These are phyloP conservation scores for Fomitopsis betulina DNA, from an alignment of 1,284 basidiomycete species.

Conservation along the genomic window DNA sequence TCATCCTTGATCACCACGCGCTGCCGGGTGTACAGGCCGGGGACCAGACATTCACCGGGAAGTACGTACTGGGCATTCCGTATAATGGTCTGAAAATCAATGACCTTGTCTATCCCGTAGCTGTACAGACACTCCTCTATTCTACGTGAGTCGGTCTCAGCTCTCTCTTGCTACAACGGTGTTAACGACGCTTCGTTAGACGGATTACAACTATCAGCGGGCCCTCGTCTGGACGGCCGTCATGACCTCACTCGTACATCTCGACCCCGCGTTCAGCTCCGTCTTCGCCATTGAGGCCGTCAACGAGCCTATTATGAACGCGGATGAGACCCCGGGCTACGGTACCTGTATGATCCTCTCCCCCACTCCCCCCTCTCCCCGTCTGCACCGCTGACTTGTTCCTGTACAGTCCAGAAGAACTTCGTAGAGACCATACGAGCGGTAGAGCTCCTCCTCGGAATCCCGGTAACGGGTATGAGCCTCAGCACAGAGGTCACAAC, in stretches of 20 bases:
- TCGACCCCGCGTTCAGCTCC: constrained; percentile 59
- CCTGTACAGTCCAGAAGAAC: constrained; percentile 54
- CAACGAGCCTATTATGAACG: constrained; percentile 74
- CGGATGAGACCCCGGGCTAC: constrained; percentile 56
- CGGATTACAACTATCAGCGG: constrained; percentile 64
- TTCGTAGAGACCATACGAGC: constrained; percentile 66
- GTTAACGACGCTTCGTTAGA: constrained; percentile 34
- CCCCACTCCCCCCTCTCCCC: neutral
- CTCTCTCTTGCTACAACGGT: no score
- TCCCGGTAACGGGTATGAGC: constrained; percentile 28
- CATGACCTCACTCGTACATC: constrained; percentile 66
- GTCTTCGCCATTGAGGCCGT: constrained; percentile 73
- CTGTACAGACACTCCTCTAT: constrained; percentile 65
- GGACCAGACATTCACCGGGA: constrained; percentile 61
- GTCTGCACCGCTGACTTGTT: neutral
- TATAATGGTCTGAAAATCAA: neutral
- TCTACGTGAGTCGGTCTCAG: constrained; percentile 49
- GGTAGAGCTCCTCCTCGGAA: constrained; percentile 58
- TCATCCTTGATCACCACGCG: constrained; percentile 73
- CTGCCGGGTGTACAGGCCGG: constrained; percentile 65
- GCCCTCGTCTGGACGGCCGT: constrained; percentile 75
- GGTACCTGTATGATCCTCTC: constrained; percentile 49
- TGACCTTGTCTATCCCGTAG: constrained; percentile 23
- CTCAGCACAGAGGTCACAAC: constrained; percentile 17
- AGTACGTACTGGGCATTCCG: constrained; percentile 30